Evolutionary conservation across 225 moss, liverwort and hornwort genomes (phyloP).

Genomic region (Sphagnum tenellum): DNA sequence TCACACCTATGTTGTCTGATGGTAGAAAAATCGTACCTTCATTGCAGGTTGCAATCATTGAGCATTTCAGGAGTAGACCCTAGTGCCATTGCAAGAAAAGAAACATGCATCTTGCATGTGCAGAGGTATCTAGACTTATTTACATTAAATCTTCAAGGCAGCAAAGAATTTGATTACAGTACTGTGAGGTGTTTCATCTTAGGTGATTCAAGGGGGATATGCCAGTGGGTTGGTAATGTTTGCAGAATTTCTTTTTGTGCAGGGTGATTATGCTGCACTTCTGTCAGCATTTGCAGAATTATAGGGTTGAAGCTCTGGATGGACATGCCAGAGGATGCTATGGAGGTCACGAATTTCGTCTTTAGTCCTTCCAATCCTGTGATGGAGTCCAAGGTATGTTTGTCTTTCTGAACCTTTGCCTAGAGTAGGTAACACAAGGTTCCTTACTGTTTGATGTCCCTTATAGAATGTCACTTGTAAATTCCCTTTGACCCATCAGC

Average conservation of each 20-base stretch:
- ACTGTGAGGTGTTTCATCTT: neutral
- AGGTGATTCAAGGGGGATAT: neutral
- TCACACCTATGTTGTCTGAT: too few relatives aligned
- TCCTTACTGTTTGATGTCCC: neutral
- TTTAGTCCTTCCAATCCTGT: conserved; percentile 94
- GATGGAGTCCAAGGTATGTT: conserved; percentile 73
- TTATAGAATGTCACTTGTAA: too few relatives aligned
- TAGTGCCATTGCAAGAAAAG: too few relatives aligned
- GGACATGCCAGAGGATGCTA: conserved; percentile 93
- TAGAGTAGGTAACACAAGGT: neutral
- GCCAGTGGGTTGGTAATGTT: neutral
- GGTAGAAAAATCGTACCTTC: too few relatives aligned
- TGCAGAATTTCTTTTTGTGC: conserved; percentile 2
- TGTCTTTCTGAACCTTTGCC: neutral
- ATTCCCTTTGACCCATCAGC: too few relatives aligned
- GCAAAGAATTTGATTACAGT: neutral
- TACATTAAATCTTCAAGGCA: neutral
- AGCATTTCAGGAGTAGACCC: too few relatives aligned
- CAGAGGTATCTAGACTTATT: conserved; percentile 50
- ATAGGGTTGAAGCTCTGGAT: conserved; percentile 80
- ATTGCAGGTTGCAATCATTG: too few relatives aligned
- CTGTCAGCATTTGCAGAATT: conserved; percentile 87
- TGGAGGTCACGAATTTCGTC: conserved; percentile 94
- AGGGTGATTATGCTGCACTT: conserved; percentile 92
- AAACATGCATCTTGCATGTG: conserved; percentile 74